Evolutionary conservation across 2,329 filamentous ascomycete species (phyloP), one percentile per base, ranked within the genome.

Genomic region (Microdochium paspali): DNA sequence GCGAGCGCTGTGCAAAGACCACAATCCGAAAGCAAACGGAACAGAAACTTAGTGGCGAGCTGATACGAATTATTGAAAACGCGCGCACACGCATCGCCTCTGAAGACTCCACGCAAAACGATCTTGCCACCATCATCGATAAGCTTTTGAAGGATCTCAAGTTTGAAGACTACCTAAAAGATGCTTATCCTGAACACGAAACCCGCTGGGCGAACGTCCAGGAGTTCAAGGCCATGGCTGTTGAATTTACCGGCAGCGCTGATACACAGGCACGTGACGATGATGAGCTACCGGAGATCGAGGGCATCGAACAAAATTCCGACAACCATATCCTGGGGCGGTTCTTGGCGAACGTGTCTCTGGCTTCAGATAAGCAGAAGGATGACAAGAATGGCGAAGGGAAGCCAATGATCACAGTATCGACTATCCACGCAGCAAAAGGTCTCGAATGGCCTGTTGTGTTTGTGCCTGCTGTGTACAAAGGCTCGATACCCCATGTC

Each of bases 371-470:
- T 52, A 77, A 84, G 0, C 83, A 88, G 55, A 79, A 78, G 18
- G 77, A 81, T 23, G 74, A 79, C 10, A 73, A 77, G 2, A 72
- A 76, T 2, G 71, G 73, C 21, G 74, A 78, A 46, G 71, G 71
- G 24, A 77, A 73, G 24, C 71, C 78, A 2, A 74, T 87, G 55
- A 80, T 97, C 20, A 96, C 90, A 0, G 88, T 98, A 23, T 96
- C 90, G 5, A 98, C 91, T 0, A 96, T 98, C 10, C 91, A 98
- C 61, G 90, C 90, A 0, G 89, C 91, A 2, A 98, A 98, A 65
- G 91, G 91, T 3, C 73, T 98, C 1, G 91, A 98, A 63, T 98
- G 93, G 93, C 91, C 91, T 0, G 76, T 95, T 1, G 89, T 97
- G 1, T 97, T 97, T 62, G 82, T 97, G 15, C 90, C 93, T 5